Conservation (phyloP, 1,284 basidiomycete species). For the Boletus hoseneyae region DNA sequence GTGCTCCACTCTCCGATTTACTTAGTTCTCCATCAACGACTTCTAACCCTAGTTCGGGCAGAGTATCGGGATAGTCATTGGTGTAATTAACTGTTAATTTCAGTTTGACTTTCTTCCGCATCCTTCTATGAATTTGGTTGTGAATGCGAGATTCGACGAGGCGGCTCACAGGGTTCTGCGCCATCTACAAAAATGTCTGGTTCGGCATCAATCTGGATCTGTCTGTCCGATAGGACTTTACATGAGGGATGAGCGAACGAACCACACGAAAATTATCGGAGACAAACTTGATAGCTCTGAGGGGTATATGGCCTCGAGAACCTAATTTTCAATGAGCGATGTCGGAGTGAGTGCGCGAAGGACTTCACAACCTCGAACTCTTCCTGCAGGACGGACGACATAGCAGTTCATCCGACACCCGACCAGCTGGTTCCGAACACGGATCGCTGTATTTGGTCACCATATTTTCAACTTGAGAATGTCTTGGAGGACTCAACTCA, state of each 20-base stretch:
- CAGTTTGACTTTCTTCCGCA: slow-evolving; percentile 63
- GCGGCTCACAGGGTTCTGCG: slow-evolving; percentile 52
- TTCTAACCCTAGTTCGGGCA: slow-evolving; percentile 75
- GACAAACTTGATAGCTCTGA: slow-evolving; percentile 89
- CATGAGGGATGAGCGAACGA: slow-evolving; percentile 47
- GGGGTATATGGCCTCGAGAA: slow-evolving; percentile 94
- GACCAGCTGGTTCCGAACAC: slow-evolving; percentile 24
- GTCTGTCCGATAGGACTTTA: slow-evolving; percentile 81
- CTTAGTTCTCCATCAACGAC: slow-evolving; percentile 68
- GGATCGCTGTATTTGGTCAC: slow-evolving; percentile 19
- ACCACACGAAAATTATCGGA: slow-evolving; percentile 22
- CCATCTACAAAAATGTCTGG: slow-evolving; percentile 76
- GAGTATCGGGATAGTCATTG: slow-evolving; percentile 67
- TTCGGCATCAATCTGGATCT: slow-evolving; percentile 84
- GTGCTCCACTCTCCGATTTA: slow-evolving; percentile 50
- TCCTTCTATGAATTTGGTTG: slow-evolving; percentile 18
- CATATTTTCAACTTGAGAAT: slow-evolving; percentile 20
- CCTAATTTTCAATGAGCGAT: slow-evolving; percentile 45
- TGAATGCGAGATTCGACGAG: slow-evolving; percentile 8
- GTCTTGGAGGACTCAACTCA: slow-evolving; percentile 24
- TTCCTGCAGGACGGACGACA: slow-evolving; percentile 69
- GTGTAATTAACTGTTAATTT: slow-evolving; percentile 70
- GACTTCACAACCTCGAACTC: slow-evolving; percentile 76
- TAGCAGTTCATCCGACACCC: slow-evolving; percentile 33
- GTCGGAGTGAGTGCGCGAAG: slow-evolving; percentile 2